Conservation (phyloP, 2,329 filamentous ascomycete genomes). For the Aureobasidium namibiae region DNA sequence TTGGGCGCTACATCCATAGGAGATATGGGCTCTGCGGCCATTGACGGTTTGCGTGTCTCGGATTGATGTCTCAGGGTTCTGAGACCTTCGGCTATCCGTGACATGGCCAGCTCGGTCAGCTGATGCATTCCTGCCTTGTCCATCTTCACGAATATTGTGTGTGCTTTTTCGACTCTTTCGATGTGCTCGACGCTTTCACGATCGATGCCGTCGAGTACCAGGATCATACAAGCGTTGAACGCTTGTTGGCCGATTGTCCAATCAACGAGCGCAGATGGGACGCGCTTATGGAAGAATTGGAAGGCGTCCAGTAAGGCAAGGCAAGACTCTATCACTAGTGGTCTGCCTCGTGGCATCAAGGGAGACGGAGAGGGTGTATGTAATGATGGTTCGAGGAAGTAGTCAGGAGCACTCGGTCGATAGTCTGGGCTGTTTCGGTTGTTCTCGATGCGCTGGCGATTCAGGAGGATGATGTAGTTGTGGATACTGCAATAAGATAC, state of each 20-base stretch:
- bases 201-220: slow-evolving; percentile 40
- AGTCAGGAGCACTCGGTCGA: not conserved
- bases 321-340: slow-evolving; percentile 35
- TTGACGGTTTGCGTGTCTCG: not conserved
- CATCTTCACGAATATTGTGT: slow-evolving; percentile 35
- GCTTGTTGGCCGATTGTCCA: slow-evolving; percentile 43
- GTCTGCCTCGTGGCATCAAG: slow-evolving; percentile 23
- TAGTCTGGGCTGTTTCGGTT: not conserved
- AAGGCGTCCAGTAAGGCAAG: slow-evolving; percentile 36
- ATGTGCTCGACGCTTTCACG: slow-evolving; percentile 30
- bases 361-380: slow-evolving; percentile 14
- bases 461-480: slow-evolving; percentile 41
- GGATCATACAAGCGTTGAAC: slow-evolving; percentile 43
- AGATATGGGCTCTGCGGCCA: not conserved
- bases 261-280: slow-evolving; percentile 37
- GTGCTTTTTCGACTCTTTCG: slow-evolving; percentile 33
- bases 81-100: slow-evolving; percentile 27
- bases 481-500: slow-evolving; percentile 41
- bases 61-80: slow-evolving; percentile 11
- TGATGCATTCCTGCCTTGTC: slow-evolving; percentile 36
- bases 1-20: not conserved
- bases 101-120: slow-evolving; percentile 37
- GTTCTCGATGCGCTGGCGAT: slow-evolving; percentile 36
- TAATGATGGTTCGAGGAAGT: slow-evolving; percentile 12
- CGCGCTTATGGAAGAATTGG: slow-evolving; percentile 37